phyloP scores from a whole-genome alignment of 2,329 filamentous ascomycete species.

The Arachnomyces sp. region DNA sequence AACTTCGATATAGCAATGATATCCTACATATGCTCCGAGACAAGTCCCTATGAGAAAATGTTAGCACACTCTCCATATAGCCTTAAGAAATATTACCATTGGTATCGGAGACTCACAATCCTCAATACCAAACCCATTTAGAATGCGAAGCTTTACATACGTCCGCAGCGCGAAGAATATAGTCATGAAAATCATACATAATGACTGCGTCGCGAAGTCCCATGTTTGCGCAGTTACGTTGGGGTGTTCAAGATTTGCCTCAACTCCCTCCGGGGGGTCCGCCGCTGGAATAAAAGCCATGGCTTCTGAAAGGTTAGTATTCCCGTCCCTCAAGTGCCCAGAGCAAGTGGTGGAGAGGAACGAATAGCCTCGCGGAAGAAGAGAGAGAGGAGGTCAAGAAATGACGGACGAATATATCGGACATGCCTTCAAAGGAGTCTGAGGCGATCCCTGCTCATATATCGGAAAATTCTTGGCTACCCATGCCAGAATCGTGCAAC shows the following conservation, averaged over 20 bases:
- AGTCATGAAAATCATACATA: slow-evolving; percentile 21
- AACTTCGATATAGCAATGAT: neutral
- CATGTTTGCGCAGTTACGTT: slow-evolving; percentile 18
- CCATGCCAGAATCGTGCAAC: too few relatives aligned
- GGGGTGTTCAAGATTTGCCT: slow-evolving; percentile 6
- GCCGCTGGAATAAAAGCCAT: neutral
- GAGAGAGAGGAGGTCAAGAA: too few relatives aligned
- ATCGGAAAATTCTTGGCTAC: too few relatives aligned
- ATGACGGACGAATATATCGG: too few relatives aligned
- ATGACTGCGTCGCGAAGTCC: slow-evolving; percentile 19
- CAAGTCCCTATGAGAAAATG: slow-evolving; percentile 4
- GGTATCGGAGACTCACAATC: slow-evolving; percentile 17
- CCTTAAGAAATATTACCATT: neutral
- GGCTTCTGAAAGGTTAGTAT: too few relatives aligned
- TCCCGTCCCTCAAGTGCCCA: too few relatives aligned
- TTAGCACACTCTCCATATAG: neutral
- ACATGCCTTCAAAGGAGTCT: too few relatives aligned
- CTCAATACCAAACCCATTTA: slow-evolving; percentile 18
- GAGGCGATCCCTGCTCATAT: too few relatives aligned
- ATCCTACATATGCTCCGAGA: slow-evolving; percentile 2
- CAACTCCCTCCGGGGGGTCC: slow-evolving; percentile 2
- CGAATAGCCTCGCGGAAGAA: too few relatives aligned
- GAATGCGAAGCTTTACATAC: slow-evolving; percentile 18
- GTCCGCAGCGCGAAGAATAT: slow-evolving; percentile 19
- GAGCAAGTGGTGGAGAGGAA: too few relatives aligned